Base-by-base conservation (phyloP, 805 yeast genomes). In the Candida yuanshanica region DNA sequence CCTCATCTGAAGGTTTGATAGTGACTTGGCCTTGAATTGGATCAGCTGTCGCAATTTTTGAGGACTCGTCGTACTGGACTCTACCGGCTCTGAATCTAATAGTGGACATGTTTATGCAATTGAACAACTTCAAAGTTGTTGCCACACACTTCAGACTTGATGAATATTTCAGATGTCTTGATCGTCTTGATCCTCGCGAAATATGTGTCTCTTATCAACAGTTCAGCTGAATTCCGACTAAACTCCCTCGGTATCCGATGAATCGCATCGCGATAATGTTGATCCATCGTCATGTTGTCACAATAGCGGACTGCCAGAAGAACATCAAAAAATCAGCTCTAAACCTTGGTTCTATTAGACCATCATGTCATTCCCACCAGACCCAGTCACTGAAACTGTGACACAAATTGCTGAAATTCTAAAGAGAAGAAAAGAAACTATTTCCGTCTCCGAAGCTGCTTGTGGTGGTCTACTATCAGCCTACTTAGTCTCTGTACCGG, bases 391-490 rank as follows among this genome's bases (percentile, higher is more conserved):
- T 33, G 53, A 44, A 20, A 63, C 79, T 9, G 88, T 84, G 4
- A 55, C 56, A 9, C 63, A 69, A 54, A 84, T 87, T 33, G 80
- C 93, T 0, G 62, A 58, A 26, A 65, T 79, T 5, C 68, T 87
- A 20, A 62, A 74, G 16, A 56, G 59, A 16, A 66, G 79, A 21
- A 61, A 70, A 12, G 80, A 81, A 56, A 83, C 95, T 1, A 64
- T 87, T 18, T 85, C 95, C 0, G 82, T 84, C 1, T 79, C 90
- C 6, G 96, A 87, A 53, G 89, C 90, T 3, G 95, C 95, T 0
- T 87, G 95, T 59, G 96, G 96, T 8, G 96, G 96, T 0, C 69
- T 87, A 13, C 64, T 87, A 7, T 81, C 93, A 4, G 85, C 95
- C 1, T 86, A 84, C 53, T 59, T 87, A 17, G 88, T 88, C 6